A percentile compares a stretch with the other conserved stretches of the same genome.
Conservation (phyloP, 306 rosid species). For the Begonia fuchsioides region DNA sequence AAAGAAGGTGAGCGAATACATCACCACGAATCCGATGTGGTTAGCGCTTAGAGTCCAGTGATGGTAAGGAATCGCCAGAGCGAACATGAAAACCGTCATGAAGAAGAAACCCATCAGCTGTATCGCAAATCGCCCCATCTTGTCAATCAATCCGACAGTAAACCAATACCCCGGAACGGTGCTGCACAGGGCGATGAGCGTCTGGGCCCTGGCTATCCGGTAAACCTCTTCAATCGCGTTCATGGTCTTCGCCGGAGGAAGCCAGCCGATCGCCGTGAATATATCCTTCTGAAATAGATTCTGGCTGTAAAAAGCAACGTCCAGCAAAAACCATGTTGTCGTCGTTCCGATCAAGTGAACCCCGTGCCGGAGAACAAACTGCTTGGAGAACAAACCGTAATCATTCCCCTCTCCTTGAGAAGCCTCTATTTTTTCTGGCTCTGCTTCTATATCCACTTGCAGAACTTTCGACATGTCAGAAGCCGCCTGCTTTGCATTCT, state of each 20-base stretch:
- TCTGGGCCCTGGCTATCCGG: constrained; percentile 66
- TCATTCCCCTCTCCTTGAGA: constrained; percentile 15
- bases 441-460: constrained; percentile 45
- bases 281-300: constrained; percentile 86
- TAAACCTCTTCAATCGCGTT: constrained; percentile 66
- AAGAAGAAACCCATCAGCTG: constrained; percentile 73
- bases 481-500: constrained; percentile 56
- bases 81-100: constrained; percentile 91
- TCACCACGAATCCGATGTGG: constrained; percentile 57
- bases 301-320: constrained; percentile 81
- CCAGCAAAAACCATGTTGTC: constrained; percentile 70
- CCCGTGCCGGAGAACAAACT: constrained; percentile 53
- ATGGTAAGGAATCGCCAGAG: constrained; percentile 66
- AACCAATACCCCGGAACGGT: constrained; percentile 90
- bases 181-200: constrained; percentile 77
- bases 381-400: constrained; percentile 44
- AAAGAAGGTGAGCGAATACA: constrained; percentile 84
- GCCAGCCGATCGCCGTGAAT: constrained; percentile 79
- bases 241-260: constrained; percentile 55
- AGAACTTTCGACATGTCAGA: constrained; percentile 68
- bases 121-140: constrained; percentile 50
- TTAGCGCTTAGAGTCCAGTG: constrained; percentile 59
- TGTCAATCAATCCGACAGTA: constrained; percentile 63
- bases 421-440: constrained; percentile 19
- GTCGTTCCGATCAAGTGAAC: constrained; percentile 66